A percentile compares a stretch with the other conserved stretches of the same genome.
Conservation (phyloP, 768 basidiomycete species). For the Mycena venus region DNA sequence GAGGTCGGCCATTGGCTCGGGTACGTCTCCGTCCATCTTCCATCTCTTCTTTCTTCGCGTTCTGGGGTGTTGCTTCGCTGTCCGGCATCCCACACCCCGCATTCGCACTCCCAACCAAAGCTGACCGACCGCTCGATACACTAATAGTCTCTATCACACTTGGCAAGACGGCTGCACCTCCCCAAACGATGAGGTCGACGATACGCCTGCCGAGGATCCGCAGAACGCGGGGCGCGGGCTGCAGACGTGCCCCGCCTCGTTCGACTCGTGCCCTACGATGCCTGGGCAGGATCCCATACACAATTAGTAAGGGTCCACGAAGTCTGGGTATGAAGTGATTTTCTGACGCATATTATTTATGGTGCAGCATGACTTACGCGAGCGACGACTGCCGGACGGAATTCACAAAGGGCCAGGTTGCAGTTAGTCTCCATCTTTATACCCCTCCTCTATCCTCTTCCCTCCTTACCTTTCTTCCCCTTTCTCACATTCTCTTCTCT, state of each 20-base stretch:
- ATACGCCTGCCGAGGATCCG: conserved; percentile 10
- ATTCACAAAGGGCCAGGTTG: conserved; percentile 9
- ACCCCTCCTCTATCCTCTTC: not conserved
- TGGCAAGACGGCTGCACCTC: not conserved
- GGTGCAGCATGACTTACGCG: conserved; percentile 10
- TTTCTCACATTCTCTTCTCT: no score
- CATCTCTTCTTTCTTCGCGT: no score
- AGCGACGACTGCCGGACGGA: conserved; percentile 12
- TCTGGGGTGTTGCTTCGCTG: no score
- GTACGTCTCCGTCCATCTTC: no score
- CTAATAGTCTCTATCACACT: conserved; percentile 9
- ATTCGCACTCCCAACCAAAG: no score
- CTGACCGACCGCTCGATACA: no score
- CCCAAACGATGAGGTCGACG: not conserved
- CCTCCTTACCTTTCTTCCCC: not conserved
- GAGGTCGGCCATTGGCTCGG: conserved; percentile 16
- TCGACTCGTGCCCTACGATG: not conserved
- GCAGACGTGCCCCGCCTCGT: conserved; percentile 6
- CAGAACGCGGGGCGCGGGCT: not conserved
- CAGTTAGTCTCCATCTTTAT: not conserved
- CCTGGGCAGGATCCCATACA: not conserved
- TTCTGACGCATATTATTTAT: no score
- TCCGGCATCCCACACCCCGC: no score
- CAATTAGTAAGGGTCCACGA: not conserved
- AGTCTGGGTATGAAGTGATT: no score